phyloP scores from a whole-genome alignment of 2,329 filamentous ascomycete species.

The Chaetoscypha palmicola region DNA sequence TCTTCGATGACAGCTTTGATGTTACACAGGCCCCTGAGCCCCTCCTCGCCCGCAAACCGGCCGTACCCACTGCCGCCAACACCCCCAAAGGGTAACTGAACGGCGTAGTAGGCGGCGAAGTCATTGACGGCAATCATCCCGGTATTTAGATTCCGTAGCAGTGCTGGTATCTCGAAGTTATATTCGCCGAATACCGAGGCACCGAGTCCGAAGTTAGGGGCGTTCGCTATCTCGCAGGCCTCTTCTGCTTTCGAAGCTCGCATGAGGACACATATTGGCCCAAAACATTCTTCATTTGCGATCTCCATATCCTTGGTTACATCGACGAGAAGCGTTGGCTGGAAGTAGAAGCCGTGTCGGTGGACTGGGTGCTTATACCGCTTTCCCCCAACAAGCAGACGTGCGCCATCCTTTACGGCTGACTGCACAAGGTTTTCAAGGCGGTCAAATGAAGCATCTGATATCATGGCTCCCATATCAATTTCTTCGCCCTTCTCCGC shows the following conservation, averaged over 20 bases:
- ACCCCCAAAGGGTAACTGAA: slow-evolving; percentile 86
- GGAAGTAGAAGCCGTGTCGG: slow-evolving; percentile 82
- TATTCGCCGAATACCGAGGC: slow-evolving; percentile 78
- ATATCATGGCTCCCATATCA: slow-evolving; percentile 89
- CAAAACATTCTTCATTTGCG: slow-evolving; percentile 87
- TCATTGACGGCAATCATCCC: slow-evolving; percentile 96
- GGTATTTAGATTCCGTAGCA: slow-evolving; percentile 63
- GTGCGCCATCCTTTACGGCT: slow-evolving; percentile 72
- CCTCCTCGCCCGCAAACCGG: slow-evolving; percentile 85
- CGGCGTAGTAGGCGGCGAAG: slow-evolving; percentile 88
- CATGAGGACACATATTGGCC: slow-evolving; percentile 82
- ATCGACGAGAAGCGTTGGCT: slow-evolving; percentile 82
- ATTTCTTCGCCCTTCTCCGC: slow-evolving; percentile 41
- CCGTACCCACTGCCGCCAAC: slow-evolving; percentile 81
- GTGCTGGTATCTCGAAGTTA: slow-evolving; percentile 51
- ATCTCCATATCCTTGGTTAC: slow-evolving; percentile 82
- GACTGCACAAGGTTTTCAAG: slow-evolving; percentile 72
- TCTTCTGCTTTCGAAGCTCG: slow-evolving; percentile 55
- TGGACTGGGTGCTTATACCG: slow-evolving; percentile 65
- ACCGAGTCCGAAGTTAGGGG: slow-evolving; percentile 77
- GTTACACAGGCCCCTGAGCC: slow-evolving; percentile 78
- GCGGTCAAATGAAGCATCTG: slow-evolving; percentile 63
- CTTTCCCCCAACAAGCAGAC: slow-evolving; percentile 72
- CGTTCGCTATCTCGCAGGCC: slow-evolving; percentile 74
- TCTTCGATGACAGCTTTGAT: slow-evolving; percentile 81